Percentiles rank a stretch among this genome's conserved stretches.
These are phyloP conservation scores for Pseudocercospora macadamiae DNA, from an alignment of 2,329 filamentous ascomycete species.

Conservation along the genomic window DNA sequence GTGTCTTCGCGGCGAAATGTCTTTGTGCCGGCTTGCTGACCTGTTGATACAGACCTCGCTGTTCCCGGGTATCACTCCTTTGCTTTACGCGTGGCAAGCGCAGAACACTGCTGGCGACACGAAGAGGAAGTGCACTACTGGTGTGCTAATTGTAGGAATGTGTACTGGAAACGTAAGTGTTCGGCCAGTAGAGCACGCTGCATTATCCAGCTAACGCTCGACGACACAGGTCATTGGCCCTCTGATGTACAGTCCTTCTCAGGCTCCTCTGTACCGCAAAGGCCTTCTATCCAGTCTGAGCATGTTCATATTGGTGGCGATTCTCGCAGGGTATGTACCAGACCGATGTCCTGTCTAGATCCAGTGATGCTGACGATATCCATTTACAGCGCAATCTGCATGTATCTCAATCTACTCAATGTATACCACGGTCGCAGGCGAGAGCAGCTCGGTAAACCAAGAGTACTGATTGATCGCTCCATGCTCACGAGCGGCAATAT, in stretches of 20 bases:
- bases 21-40: not conserved
- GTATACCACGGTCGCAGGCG: not conserved
- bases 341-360: no score
- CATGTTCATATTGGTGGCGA: not conserved
- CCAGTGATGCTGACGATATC: not conserved
- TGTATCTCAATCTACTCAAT: slow-evolving; percentile 6
- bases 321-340: not conserved
- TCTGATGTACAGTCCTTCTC: slow-evolving; percentile 4
- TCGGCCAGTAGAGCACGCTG: not conserved
- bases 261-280: slow-evolving; percentile 5
- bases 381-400: not conserved
- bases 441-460: slow-evolving; percentile 1
- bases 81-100: slow-evolving; percentile 7
- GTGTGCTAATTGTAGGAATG: slow-evolving; percentile 1
- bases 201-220: not conserved
- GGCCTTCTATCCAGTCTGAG: slow-evolving; percentile 8
- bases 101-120: slow-evolving; percentile 10
- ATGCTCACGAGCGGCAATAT: slow-evolving; percentile 4
- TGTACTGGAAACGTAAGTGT: slow-evolving; percentile 2
- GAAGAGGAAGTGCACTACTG: slow-evolving; percentile 5
- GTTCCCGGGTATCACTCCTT: slow-evolving; percentile 3
- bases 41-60: not conserved
- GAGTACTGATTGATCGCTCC: not conserved
- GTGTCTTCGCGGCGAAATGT: not conserved
- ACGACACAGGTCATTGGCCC: slow-evolving; percentile 2